Conservation (phyloP, 2,329 filamentous ascomycete genomes). For the Metarhizium anisopliae region DNA sequence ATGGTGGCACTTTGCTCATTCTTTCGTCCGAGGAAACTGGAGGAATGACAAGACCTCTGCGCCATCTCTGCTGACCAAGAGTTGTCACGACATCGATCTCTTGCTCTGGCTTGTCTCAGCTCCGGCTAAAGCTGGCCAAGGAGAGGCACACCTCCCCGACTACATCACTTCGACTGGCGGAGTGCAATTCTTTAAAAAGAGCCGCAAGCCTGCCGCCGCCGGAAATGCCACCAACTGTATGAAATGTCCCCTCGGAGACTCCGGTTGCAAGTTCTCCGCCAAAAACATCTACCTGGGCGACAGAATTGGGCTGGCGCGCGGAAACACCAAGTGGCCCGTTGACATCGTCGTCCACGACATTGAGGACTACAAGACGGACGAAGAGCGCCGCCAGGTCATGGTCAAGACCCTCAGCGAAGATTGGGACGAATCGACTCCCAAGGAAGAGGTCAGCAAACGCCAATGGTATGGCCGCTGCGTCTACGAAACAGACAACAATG, state of each 20-base stretch:
- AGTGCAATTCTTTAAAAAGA: constrained; percentile 67
- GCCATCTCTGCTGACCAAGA: constrained; percentile 84
- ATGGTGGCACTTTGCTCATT: constrained; percentile 92
- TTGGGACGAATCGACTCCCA: constrained; percentile 40
- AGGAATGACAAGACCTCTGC: constrained; percentile 67
- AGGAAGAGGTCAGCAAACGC: constrained; percentile 36
- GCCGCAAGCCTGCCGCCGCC: constrained; percentile 66
- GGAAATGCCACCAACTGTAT: constrained; percentile 80
- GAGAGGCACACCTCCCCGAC: constrained; percentile 61
- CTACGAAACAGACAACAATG: constrained; percentile 86
- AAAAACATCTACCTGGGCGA: constrained; percentile 73
- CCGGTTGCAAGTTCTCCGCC: constrained; percentile 75
- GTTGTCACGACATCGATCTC: constrained; percentile 92
- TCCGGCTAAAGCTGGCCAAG: constrained; percentile 38
- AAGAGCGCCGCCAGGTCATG: constrained; percentile 30
- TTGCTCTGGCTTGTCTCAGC: constrained; percentile 85
- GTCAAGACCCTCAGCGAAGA: constrained; percentile 39
- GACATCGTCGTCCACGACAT: constrained; percentile 89
- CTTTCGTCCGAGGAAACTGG: constrained; percentile 92
- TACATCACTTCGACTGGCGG: constrained; percentile 68
- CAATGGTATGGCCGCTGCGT: constrained; percentile 94
- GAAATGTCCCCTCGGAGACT: constrained; percentile 57
- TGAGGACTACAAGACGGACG: constrained; percentile 56
- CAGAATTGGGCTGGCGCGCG: constrained; percentile 48
- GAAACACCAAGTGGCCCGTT: constrained; percentile 71